A percentile compares a stretch with the other conserved stretches of the same genome.
These are phyloP conservation scores for Quercus mongolica DNA, from an alignment of 306 rosid species.

Conservation along the genomic window DNA sequence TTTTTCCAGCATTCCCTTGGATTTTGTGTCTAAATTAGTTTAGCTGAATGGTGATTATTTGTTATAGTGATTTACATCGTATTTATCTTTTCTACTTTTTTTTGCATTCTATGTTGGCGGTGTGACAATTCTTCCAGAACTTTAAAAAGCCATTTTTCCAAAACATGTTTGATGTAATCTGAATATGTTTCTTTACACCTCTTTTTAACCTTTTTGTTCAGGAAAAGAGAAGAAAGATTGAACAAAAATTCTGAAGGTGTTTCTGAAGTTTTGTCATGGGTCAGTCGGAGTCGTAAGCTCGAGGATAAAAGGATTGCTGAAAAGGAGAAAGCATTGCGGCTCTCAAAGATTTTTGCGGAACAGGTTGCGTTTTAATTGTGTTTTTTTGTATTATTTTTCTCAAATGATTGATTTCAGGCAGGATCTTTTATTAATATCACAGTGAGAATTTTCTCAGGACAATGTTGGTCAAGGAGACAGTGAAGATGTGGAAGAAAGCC, in stretches of 20 bases:
- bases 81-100: not conserved
- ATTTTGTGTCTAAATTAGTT: not conserved
- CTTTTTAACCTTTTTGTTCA: constrained; percentile 20
- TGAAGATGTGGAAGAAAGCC: constrained; percentile 64
- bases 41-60: not conserved
- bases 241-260: constrained; percentile 63
- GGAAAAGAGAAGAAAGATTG: constrained; percentile 78
- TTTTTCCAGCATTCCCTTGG: not conserved
- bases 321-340: constrained; percentile 72
- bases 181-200: not conserved
- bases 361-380: constrained; percentile 42
- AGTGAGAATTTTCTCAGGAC: constrained; percentile 55
- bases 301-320: constrained; percentile 53
- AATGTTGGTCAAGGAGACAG: constrained; percentile 72
- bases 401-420: constrained; percentile 4
- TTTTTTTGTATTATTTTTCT: constrained; percentile 9
- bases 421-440: constrained; percentile 11
- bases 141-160: not conserved
- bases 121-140: not conserved
- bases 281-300: constrained; percentile 73
- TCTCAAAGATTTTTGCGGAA: constrained; percentile 85
- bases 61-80: not conserved
- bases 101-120: not conserved
- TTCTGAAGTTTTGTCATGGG: constrained; percentile 81
- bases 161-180: not conserved